Evolutionary conservation across 345 rosid species (phyloP).

Genomic region (Diplotaxis tenuifolia): DNA sequence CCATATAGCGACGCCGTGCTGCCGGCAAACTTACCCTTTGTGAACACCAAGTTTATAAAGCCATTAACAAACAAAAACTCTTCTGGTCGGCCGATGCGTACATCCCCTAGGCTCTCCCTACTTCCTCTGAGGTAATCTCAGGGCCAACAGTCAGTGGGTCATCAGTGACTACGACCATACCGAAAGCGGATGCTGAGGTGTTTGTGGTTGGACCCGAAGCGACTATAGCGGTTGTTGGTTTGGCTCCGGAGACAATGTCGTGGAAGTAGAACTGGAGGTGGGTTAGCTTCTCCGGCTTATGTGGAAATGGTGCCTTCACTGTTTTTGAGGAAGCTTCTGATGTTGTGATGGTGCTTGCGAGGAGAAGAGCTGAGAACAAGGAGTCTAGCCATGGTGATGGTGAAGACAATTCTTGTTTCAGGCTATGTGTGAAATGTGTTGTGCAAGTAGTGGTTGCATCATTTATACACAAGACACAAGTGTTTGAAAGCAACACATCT

Average conservation of each 20-base stretch:
- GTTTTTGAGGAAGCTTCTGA: slow-evolving; percentile 25
- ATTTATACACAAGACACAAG: slow-evolving; percentile 16
- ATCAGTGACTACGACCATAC: slow-evolving; percentile 47
- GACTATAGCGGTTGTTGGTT: slow-evolving; percentile 39
- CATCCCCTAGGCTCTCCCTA: slow-evolving; percentile 60
- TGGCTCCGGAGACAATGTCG: slow-evolving; percentile 43
- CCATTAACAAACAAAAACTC: slow-evolving; percentile 39
- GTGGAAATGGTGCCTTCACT: slow-evolving; percentile 19
- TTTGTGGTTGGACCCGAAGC: slow-evolving; percentile 40
- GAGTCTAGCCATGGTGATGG: too few species aligned
- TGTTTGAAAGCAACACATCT: background rate
- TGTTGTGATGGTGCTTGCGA: background rate
- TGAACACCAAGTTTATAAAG: slow-evolving; percentile 49
- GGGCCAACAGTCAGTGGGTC: slow-evolving; percentile 49
- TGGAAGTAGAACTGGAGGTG: slow-evolving; percentile 63
- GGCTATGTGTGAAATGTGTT: slow-evolving; percentile 5
- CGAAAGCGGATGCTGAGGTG: slow-evolving; percentile 40
- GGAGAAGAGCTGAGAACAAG: slow-evolving; percentile 16
- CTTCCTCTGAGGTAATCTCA: slow-evolving; percentile 38
- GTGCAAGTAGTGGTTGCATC: background rate
- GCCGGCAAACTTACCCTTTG: slow-evolving; percentile 51
- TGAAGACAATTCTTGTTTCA: too few species aligned
- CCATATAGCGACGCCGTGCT: slow-evolving; percentile 51
- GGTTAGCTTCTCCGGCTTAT: slow-evolving; percentile 43
- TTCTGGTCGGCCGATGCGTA: slow-evolving; percentile 44